Conservation (phyloP, 805 yeast genomes). For the Yarrowia divulgata region DNA sequence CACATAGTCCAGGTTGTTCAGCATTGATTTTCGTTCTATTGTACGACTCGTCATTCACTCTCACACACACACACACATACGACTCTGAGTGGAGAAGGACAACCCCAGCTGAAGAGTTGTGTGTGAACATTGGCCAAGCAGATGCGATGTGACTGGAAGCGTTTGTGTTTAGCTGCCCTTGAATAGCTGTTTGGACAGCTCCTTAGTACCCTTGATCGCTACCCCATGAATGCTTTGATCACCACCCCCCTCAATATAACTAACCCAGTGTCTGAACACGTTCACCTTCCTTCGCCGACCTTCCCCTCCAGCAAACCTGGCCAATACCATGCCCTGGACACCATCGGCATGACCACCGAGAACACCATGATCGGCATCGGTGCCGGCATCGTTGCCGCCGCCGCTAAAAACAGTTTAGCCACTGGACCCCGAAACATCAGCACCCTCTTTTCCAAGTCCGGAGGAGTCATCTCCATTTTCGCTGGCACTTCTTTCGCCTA, state of each 20-base stretch:
- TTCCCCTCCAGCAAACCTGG: slow-evolving; percentile 36
- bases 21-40: too few species aligned
- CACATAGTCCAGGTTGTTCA: neutral
- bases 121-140: too few species aligned
- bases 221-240: too few species aligned
- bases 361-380: slow-evolving; percentile 28
- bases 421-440: slow-evolving; percentile 32
- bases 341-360: slow-evolving; percentile 27
- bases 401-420: slow-evolving; percentile 28
- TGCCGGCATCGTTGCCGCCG: slow-evolving; percentile 36
- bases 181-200: too few species aligned
- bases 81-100: too few species aligned
- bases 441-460: slow-evolving; percentile 32
- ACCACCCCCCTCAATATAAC: neutral
- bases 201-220: too few species aligned
- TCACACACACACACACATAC: too few species aligned
- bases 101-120: too few species aligned
- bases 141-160: too few species aligned
- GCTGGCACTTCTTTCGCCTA: slow-evolving; percentile 62
- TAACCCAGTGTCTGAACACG: slow-evolving; percentile 35
- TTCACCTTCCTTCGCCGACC: slow-evolving; percentile 37
- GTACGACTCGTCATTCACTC: neutral
- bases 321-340: slow-evolving; percentile 27
- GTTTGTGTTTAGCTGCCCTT: too few species aligned
- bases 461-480: slow-evolving; percentile 42